Conservation (phyloP, 2,329 filamentous ascomycete species). For the Aspergillus melleus region DNA sequence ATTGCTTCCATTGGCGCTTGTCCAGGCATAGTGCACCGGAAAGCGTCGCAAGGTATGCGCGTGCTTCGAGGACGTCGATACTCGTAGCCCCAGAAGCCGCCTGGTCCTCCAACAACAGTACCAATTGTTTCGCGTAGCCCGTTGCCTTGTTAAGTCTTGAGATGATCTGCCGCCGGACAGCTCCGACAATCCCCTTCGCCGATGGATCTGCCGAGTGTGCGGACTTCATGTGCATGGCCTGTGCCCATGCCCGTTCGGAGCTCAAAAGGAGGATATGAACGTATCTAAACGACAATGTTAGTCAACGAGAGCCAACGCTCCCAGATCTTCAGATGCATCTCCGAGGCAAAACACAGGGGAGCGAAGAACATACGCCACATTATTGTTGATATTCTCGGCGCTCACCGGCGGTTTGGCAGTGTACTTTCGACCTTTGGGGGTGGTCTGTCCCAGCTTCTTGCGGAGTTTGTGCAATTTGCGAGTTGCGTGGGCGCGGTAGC, state of each 20-base stretch:
- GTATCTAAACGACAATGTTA: slow-evolving; percentile 54
- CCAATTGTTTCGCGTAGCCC: slow-evolving; percentile 67
- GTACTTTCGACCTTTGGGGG: slow-evolving; percentile 85
- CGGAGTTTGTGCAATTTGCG: slow-evolving; percentile 79
- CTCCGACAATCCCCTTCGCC: slow-evolving; percentile 71
- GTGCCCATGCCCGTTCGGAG: slow-evolving; percentile 89
- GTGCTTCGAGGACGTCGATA: slow-evolving; percentile 77
- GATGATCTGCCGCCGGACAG: slow-evolving; percentile 82
- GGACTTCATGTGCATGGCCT: slow-evolving; percentile 93
- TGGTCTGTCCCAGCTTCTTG: slow-evolving; percentile 80
- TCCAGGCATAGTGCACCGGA: slow-evolving; percentile 79
- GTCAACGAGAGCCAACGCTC: background rate
- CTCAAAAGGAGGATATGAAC: slow-evolving; percentile 77
- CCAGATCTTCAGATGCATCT: too few species aligned
- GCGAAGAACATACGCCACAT: slow-evolving; percentile 65
- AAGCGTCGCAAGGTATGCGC: slow-evolving; percentile 77
- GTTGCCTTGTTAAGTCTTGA: slow-evolving; percentile 82
- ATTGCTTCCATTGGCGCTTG: slow-evolving; percentile 80
- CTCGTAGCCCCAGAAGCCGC: slow-evolving; percentile 64
- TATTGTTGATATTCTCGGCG: slow-evolving; percentile 70
- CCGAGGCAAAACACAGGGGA: background rate
- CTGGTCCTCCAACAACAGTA: slow-evolving; percentile 64
- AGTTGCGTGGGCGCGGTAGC: slow-evolving; percentile 76
- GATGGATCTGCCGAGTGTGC: slow-evolving; percentile 72
- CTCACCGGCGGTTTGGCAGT: slow-evolving; percentile 69